Percentiles rank a stretch among this genome's conserved stretches.
These are phyloP conservation scores for Allium fistulosum DNA, from an alignment of 106 monocot genomes.

Conservation along the genomic window DNA sequence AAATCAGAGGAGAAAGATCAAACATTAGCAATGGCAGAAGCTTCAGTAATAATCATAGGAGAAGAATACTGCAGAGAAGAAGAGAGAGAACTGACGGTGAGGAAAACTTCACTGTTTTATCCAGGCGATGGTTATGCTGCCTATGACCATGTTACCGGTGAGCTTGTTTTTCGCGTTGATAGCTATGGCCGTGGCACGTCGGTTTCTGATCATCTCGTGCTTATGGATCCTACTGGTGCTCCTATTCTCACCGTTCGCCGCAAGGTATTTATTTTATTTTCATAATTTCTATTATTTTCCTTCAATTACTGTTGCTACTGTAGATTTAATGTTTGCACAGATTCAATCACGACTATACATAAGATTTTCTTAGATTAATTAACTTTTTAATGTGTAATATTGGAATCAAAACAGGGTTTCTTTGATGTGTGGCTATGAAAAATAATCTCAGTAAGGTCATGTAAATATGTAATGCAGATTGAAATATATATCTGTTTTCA, in stretches of 20 bases:
- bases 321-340: too few relatives aligned
- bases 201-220: constrained; percentile 38
- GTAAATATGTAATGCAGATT: too few relatives aligned
- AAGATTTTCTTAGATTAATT: too few relatives aligned
- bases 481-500: too few relatives aligned
- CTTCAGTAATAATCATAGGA: constrained; percentile 10
- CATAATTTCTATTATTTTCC: not conserved
- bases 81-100: constrained; percentile 73
- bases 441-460: too few relatives aligned
- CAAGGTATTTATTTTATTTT: constrained; percentile 24
- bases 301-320: not conserved
- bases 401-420: too few relatives aligned
- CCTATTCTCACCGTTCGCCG: constrained; percentile 63
- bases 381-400: too few relatives aligned
- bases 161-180: constrained; percentile 80
- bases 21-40: too few relatives aligned
- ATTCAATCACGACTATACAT: too few relatives aligned
- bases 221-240: constrained; percentile 63
- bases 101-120: constrained; percentile 79
- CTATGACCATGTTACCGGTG: constrained; percentile 73
- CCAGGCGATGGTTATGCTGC: constrained; percentile 84
- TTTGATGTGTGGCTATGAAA: too few relatives aligned
- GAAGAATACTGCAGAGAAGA: constrained; percentile 43
- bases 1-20: too few relatives aligned
- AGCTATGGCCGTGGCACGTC: constrained; percentile 36